Evolutionary conservation across 2,329 filamentous ascomycete species (phyloP), one percentile per base, ranked within the genome.

Genomic region (Sporothrix globosa): DNA sequence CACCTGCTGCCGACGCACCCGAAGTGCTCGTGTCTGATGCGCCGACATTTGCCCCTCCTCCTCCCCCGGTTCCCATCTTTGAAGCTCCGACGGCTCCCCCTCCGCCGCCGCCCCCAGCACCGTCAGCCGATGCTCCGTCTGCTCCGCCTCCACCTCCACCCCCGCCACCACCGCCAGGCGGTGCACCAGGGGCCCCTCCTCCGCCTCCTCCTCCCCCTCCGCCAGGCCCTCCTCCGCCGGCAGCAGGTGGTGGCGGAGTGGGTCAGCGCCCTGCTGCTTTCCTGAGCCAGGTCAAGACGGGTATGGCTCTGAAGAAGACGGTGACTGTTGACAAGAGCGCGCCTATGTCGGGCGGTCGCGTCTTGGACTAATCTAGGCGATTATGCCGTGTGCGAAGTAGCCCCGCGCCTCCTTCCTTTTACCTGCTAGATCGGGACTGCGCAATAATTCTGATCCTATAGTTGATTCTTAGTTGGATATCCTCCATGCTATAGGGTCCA

Each of bases 251-350:
- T 78, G n/a, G 77, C 77, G 13, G 75, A 2, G 7, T 2, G 21
- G 65, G 39, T 13, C 39, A 30, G 0, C 83, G 86, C 39, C 87
- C 88, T 24, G 77, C 87, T 24, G 88, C 89, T 0, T 85, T 99
- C 76, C 80, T 99, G 73, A 90, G 89, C 71, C 88, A 97, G 78
- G 98, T 99, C 73, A 90, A 95, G 77, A 82, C 88, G 73, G 95
- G 96, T 56, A 93, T 81, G 80, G 81, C 88, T 2, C 82, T 99
- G 77, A 93, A 86, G 84, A 98, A 98, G 85, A 93, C 93, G 30
- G 83, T 90, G 79, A 98, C 96, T 0, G 94, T 92, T 80, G 96
- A 99, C 80, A 90, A 90, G 79, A 97, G 94, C 80, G 81, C 76
- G 63, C 86, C 92, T 67, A 80, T 89, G 68, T 84, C 90, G 71